Evolutionary conservation across 164 flowering plant genomes (phyloP).

Genomic region (Berberis thunbergii): DNA sequence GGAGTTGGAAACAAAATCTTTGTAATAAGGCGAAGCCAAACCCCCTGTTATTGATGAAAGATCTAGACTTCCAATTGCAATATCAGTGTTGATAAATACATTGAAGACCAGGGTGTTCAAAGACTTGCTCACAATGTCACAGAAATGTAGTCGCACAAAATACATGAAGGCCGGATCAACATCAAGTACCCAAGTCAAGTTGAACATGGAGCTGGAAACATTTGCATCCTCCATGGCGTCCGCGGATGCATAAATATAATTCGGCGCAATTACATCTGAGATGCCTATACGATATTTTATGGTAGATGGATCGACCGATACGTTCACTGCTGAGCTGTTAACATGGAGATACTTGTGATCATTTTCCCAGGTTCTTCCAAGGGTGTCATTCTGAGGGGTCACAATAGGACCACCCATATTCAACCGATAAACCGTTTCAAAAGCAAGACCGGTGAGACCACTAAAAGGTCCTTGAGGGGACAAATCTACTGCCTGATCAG

Average conservation of each 20-base stretch:
- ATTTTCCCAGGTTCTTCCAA: conserved; percentile 34
- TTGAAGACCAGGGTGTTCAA: conserved; percentile 59
- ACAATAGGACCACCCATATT: conserved; percentile 36
- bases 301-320: conserved; percentile 10
- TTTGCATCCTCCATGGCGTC: conserved; percentile 62
- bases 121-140: conserved; percentile 69
- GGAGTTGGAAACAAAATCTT: conserved; percentile 14
- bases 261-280: conserved; percentile 68
- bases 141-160: conserved; percentile 75
- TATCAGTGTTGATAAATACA: conserved; percentile 35
- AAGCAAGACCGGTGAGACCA: conserved; percentile 20
- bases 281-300: conserved; percentile 29
- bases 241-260: conserved; percentile 80
- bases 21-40: conserved; percentile 15
- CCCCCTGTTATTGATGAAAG: conserved; percentile 5
- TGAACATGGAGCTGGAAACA: conserved; percentile 49
- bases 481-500: conserved; percentile 17
- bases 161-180: conserved; percentile 65
- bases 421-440: conserved; percentile 28
- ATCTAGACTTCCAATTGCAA: conserved; percentile 13
- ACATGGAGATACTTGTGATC: conserved; percentile 25
- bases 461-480: conserved; percentile 10
- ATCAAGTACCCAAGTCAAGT: conserved; percentile 77
- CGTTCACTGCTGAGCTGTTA: conserved; percentile 18
- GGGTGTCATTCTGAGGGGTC: conserved; percentile 29